Conservation (phyloP, 345 rosid species). For the Sisymbrium irio region DNA sequence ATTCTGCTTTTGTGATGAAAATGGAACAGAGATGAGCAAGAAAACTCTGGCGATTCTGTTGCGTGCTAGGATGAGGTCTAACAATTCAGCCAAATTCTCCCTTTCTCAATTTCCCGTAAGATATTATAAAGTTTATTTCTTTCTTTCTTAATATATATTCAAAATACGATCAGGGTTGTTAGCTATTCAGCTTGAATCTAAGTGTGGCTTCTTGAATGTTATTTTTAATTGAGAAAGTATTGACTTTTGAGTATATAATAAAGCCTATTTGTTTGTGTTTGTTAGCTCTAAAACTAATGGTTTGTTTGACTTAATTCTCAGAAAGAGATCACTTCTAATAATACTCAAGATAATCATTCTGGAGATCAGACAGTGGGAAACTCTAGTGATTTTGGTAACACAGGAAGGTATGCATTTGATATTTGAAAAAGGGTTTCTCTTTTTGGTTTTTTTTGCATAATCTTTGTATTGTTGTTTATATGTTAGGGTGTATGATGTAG, state of each 20-base stretch:
- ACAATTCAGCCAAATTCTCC: slow-evolving; percentile 41
- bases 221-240: background rate
- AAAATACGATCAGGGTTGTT: too few relatives aligned
- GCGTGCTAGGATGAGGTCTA: slow-evolving; percentile 70
- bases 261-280: background rate
- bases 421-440: background rate
- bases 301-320: slow-evolving; percentile 6
- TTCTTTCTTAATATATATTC: too few relatives aligned
- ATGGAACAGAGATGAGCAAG: slow-evolving; percentile 61
- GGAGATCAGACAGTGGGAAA: slow-evolving; percentile 7
- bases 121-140: too few relatives aligned
- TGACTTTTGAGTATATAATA: background rate
- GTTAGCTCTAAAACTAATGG: background rate
- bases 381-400: slow-evolving; percentile 22
- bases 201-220: background rate
- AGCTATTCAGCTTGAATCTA: slow-evolving; percentile 7
- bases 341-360: slow-evolving; percentile 37
- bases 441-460: background rate
- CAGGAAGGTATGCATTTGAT: slow-evolving; percentile 25
- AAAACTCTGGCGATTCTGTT: slow-evolving; percentile 60
- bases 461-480: background rate
- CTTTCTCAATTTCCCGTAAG: slow-evolving; percentile 57
- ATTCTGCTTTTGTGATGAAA: too few relatives aligned
- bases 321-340: slow-evolving; percentile 40
- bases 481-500: slow-evolving; percentile 61